Conservation (phyloP, 2,329 filamentous ascomycete genomes). For the Helminthosporium solani region DNA sequence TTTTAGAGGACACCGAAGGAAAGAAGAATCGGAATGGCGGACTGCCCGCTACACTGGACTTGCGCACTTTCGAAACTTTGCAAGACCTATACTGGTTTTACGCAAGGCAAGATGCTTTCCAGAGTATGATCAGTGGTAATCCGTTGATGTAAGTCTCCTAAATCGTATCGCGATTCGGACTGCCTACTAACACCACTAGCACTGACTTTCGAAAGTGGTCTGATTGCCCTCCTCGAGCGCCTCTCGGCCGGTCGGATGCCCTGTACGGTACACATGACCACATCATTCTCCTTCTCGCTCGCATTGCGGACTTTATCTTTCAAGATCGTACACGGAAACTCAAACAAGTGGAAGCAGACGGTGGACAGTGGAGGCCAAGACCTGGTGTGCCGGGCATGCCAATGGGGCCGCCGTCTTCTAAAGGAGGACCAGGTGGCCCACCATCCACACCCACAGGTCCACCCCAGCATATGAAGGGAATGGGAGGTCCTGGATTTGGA, state of each 20-base stretch:
- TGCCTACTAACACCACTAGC: constrained; percentile 49
- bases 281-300: constrained; percentile 75
- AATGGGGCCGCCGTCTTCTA: constrained; percentile 39
- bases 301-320: constrained; percentile 75
- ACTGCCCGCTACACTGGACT: constrained; percentile 52
- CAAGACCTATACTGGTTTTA: constrained; percentile 96
- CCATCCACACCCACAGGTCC: constrained; percentile 23
- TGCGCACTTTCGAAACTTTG: constrained; percentile 77
- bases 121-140: constrained; percentile 85
- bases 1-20: constrained; percentile 42
- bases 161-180: neutral
- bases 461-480: constrained; percentile 27
- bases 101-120: constrained; percentile 88
- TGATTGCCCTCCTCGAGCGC: constrained; percentile 83
- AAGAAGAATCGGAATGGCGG: constrained; percentile 40
- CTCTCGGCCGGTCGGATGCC: constrained; percentile 73
- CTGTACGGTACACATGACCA: constrained; percentile 90
- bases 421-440: constrained; percentile 16
- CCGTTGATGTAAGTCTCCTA: constrained; percentile 69
- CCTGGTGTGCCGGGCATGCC: constrained; percentile 48
- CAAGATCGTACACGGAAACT: constrained; percentile 78
- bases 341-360: constrained; percentile 61
- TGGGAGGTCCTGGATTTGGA: constrained; percentile 14
- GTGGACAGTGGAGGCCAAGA: constrained; percentile 57
- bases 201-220: constrained; percentile 79